Evolutionary conservation across 352 stramenopile species (phyloP), one percentile per base, ranked within the genome.

Genomic region (Phytophthora chlamydospora): DNA sequence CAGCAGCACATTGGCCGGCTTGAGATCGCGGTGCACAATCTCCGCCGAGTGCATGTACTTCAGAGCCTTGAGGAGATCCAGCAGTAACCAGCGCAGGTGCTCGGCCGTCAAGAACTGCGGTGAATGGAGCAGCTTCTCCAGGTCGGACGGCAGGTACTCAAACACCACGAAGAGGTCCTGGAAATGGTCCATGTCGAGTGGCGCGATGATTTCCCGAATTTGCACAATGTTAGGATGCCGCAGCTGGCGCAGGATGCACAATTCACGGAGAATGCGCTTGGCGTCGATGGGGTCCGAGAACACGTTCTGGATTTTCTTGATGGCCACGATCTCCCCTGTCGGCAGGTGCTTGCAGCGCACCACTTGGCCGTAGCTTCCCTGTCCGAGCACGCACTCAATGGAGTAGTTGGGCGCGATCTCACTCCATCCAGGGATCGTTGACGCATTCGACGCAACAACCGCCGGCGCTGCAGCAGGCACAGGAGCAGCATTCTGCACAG

Each of bases 1-100:
- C 17, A 97, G 66, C 49, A 97, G 62, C 44, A 97, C 84, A 66
- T 97, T 97, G 27, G 85, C 84, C 1, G 88, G 89, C 52, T 97
- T 97, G 6, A 97, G 62, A 58, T 97, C 89, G 41, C 89, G 85
- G 47, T 97, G 89, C 29, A 97, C 88, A 58, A 97, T 95, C 66
- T 92, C 80, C 5, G 87, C 85, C 17, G 84, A 93, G 70, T 95
- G 86, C 86, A 95, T 93, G 68, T 95, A 95, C 81, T 95, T 95
- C 46, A 95, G 73, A 32, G 86, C 86, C 66, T 95, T 95, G 38
- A 95, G 72, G 35, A 95, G 54, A 68, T 95, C 86, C 32, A 95
- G 54, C 8, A 95, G 66, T n/a, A 95, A 58, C 86, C 86, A 95
- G 4, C 86, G 80, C 53, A 95, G 56, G 56, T 95, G 86, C 38